phyloP scores from a whole-genome alignment of 495 filamentous ascomycete species.

The Jackrogersella minutella region DNA sequence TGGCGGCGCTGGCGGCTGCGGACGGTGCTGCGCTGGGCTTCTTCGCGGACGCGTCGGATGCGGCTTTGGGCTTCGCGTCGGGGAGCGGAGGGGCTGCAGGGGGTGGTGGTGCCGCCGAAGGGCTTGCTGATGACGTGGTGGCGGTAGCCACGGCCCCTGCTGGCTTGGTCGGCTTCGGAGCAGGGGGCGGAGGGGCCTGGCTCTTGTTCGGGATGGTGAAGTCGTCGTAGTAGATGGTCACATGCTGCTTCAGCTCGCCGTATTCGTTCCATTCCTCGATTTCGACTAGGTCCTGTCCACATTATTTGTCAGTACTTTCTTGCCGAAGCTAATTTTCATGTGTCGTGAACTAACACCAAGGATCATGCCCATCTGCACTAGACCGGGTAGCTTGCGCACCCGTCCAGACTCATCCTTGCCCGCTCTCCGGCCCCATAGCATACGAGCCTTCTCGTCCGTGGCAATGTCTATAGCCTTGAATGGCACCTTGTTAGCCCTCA shows the following conservation, averaged over 20 bases:
- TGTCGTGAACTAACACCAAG: conserved; percentile 72
- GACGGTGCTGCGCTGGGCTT: conserved; percentile 27
- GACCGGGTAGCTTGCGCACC: conserved; percentile 81
- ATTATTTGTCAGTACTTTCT: not conserved
- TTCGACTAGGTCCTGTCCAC: conserved; percentile 81
- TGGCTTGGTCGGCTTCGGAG: conserved; percentile 42
- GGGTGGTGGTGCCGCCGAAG: conserved; percentile 20
- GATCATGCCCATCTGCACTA: conserved; percentile 88
- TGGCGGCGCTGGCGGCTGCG: conserved; percentile 35
- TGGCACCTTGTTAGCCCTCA: conserved; percentile 91
- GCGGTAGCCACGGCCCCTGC: conserved; percentile 43
- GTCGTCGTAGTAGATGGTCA: conserved; percentile 67
- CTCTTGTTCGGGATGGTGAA: conserved; percentile 55
- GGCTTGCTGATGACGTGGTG: conserved; percentile 23
- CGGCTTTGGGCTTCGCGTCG: conserved; percentile 14
- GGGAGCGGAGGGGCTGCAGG: conserved; percentile 40
- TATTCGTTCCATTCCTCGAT: conserved; percentile 99
- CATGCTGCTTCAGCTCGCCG: conserved; percentile 87
- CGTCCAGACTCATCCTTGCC: conserved; percentile 66
- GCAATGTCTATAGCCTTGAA: conserved; percentile 94
- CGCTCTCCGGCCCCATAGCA: conserved; percentile 86
- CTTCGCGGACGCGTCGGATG: not conserved
- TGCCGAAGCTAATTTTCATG: not conserved
- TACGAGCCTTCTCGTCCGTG: conserved; percentile 88
- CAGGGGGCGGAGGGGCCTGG: conserved; percentile 47